Base-by-base conservation (phyloP, 139 green algal species). In the Eudorina sp. region DNA sequence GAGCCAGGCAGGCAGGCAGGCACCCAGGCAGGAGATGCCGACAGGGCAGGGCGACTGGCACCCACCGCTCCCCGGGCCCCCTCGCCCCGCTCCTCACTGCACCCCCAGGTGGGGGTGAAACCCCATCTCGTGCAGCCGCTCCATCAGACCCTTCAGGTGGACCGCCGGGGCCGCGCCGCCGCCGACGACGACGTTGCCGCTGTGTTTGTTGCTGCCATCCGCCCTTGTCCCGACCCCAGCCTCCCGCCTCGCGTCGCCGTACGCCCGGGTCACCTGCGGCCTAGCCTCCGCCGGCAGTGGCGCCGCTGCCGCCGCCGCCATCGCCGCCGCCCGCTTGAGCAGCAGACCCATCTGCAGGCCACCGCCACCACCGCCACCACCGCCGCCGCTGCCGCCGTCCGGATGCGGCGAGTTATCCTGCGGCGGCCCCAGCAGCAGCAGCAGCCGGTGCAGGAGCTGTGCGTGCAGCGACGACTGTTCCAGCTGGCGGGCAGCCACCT, bases 71-170 rank as follows among this genome's bases (percentile, higher is more conserved):
- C n/a, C n/a, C n/a, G n/a, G n/a, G n/a, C n/a, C n/a, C n/a, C n/a
- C n/a, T n/a, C n/a, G 48, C 48, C 48, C 48, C 21, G 21, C 55
- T 68, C 34, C 9, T 79, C 34, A 79, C 77, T 73, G 38, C 77
- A 72, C 19, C 53, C 72, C 51, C 53, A 84, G 36, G 7, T n/a
- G n/a, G n/a, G n/a, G n/a, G n/a, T 68, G 48, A 18, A 83, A 48
- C 36, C 46, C 75, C n/a, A 83, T 6, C 75, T 83, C 36, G 21
- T 55, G 36, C 29, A 81, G 73, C 45, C 16, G 27, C 73, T 81
- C 73, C 53, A 55, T 53, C 53, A 83, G 51, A 7, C 38, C 21
- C 53, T 25, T 34, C 77, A 84, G 36, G 51, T 84, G 77, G 34
- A 2, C 0, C 0, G 55, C 38, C 77, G 72, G 21, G 19, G 18